Conservation (phyloP, 2,329 filamentous ascomycete genomes). For the Aureobasidium sp. region DNA sequence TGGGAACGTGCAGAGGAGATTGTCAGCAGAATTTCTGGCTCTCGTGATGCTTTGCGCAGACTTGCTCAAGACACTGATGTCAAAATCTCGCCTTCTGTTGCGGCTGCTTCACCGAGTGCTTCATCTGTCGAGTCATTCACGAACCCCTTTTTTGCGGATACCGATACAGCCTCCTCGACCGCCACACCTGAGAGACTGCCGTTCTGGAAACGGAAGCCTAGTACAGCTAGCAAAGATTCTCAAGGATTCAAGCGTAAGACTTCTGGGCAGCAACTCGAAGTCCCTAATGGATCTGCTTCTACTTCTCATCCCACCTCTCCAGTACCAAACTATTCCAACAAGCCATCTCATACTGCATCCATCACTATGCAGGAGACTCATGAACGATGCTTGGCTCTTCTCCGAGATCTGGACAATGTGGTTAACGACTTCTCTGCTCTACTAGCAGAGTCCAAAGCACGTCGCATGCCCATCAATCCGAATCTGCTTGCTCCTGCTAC, state of each 20-base stretch:
- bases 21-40: slow-evolving; percentile 78
- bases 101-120: slow-evolving; percentile 20
- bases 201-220: slow-evolving; percentile 91
- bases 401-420: slow-evolving; percentile 77
- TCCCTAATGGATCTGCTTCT: slow-evolving; percentile 35
- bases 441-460: slow-evolving; percentile 70
- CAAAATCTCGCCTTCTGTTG: slow-evolving; percentile 43
- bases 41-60: slow-evolving; percentile 78
- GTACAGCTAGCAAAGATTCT: slow-evolving; percentile 38
- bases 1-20: slow-evolving; percentile 83
- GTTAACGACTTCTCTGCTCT: slow-evolving; percentile 75
- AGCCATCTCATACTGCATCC: slow-evolving; percentile 17
- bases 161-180: slow-evolving; percentile 21
- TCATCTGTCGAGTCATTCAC: slow-evolving; percentile 20
- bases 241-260: slow-evolving; percentile 43
- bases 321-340: slow-evolving; percentile 32
- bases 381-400: slow-evolving; percentile 74
- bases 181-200: slow-evolving; percentile 52
- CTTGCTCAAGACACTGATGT: slow-evolving; percentile 78
- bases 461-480: slow-evolving; percentile 47
- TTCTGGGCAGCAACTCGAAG: slow-evolving; percentile 45
- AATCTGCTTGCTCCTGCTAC: slow-evolving; percentile 26
- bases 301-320: slow-evolving; percentile 28
- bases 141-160: slow-evolving; percentile 28
- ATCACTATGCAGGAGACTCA: slow-evolving; percentile 53